Base-by-base conservation (phyloP, 169 alveolate species). In the Neospora caninum region DNA sequence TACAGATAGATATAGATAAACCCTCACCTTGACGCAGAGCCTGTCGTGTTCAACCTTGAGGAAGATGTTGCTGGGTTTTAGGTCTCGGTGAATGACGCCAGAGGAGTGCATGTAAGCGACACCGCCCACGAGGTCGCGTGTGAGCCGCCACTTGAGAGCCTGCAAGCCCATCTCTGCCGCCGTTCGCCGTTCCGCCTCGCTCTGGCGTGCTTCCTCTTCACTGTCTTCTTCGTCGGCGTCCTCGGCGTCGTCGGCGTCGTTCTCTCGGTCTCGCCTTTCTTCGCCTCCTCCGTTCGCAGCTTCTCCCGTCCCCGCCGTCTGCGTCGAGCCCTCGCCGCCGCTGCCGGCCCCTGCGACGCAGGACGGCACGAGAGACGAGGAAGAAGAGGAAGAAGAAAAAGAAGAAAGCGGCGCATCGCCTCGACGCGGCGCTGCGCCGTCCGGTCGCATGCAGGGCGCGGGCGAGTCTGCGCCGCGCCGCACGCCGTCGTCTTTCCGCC, bases 31-130 rank as follows among this genome's bases (percentile, higher is more conserved):
- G 49, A 86, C 80, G 13, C 58, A 49, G 67, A 97, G 96, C 41
- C 99, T 98, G 43, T 96, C 98, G 58, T 96, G 98, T 29, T 97
- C 97, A 69, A 96, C 97, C 83, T 98, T 98, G 92, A 98, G 97
- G 91, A 99, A 96, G 34, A 99, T 97, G 96, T 99, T 99, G 95
- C 98, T 99, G 39, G 99, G 99, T 91, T 99, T 99, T 70, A 99
- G 95, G 97, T 99, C 99, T 38, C 99, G 91, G 92, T 99, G 99
- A 84, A 98, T 97, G 39, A 99, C 98, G 88, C 99, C 99, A 91
- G 98, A 97, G 42, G 97, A 95, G 96, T 99, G 99, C 91, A 98
- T 96, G 96, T 98, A 98, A 67, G 98, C 99, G 43, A 99, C 98
- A 36, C 99, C 99, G 41, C 96, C 96, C 89, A 98, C 96, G 86